Conservation (phyloP, 2,329 filamentous ascomycete genomes). For the Penicillium sp. region DNA sequence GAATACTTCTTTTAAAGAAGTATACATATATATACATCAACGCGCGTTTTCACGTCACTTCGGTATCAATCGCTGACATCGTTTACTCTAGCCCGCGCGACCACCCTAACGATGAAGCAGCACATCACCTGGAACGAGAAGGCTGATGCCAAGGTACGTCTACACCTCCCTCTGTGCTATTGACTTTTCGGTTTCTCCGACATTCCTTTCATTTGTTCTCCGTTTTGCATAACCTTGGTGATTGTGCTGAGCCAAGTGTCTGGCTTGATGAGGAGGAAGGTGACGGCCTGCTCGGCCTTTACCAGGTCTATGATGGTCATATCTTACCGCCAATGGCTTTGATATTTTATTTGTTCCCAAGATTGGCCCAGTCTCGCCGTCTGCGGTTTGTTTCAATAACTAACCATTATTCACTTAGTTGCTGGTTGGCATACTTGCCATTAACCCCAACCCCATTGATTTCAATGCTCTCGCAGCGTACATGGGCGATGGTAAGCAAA, state of each 20-base stretch:
- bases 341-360: not conserved
- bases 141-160: not conserved
- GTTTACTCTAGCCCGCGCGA: not conserved
- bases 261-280: not conserved
- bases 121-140: not conserved
- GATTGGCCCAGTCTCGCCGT: too few relatives aligned
- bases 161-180: accelerated
- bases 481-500: not conserved
- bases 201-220: not conserved
- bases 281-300: too few relatives aligned
- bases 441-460: not conserved
- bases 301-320: not conserved
- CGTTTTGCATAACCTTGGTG: not conserved
- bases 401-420: not conserved
- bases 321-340: too few relatives aligned
- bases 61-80: not conserved
- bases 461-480: not conserved
- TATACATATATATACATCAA: not conserved
- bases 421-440: not conserved
- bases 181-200: too few relatives aligned
- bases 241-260: not conserved
- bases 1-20: too few relatives aligned
- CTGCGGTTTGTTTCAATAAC: not conserved
- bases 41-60: too few relatives aligned
- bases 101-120: not conserved